Conservation (phyloP, 306 rosid genomes). For the Heteromeles arbutifolia region DNA sequence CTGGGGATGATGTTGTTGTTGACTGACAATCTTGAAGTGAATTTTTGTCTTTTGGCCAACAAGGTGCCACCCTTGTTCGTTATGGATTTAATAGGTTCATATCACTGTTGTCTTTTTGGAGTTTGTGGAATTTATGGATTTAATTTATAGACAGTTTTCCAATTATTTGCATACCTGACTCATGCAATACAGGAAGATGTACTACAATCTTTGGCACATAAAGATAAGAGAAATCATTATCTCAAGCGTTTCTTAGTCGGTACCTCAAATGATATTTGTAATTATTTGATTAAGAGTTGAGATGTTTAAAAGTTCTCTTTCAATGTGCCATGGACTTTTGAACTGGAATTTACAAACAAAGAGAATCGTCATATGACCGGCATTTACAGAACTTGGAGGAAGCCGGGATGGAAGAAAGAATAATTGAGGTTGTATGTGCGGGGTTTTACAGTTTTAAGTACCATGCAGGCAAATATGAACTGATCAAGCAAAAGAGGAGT, state of each 20-base stretch:
- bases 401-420: neutral
- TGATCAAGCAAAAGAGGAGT: neutral
- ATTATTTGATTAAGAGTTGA: neutral
- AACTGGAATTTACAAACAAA: neutral
- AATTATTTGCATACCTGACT: neutral
- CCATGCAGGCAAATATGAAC: neutral
- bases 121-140: neutral
- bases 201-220: no score
- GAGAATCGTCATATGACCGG: neutral
- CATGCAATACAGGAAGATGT: neutral
- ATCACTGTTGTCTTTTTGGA: neutral
- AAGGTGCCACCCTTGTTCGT: neutral
- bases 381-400: neutral
- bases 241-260: neutral
- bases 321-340: neutral
- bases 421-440: neutral
- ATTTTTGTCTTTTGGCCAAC: neutral
- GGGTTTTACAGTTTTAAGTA: neutral
- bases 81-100: neutral
- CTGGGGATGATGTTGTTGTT: neutral
- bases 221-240: neutral
- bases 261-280: neutral
- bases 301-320: neutral
- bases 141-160: neutral
- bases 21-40: neutral